Conservation (phyloP, 176 grass and related monocot species). For the Leersia perrieri region DNA sequence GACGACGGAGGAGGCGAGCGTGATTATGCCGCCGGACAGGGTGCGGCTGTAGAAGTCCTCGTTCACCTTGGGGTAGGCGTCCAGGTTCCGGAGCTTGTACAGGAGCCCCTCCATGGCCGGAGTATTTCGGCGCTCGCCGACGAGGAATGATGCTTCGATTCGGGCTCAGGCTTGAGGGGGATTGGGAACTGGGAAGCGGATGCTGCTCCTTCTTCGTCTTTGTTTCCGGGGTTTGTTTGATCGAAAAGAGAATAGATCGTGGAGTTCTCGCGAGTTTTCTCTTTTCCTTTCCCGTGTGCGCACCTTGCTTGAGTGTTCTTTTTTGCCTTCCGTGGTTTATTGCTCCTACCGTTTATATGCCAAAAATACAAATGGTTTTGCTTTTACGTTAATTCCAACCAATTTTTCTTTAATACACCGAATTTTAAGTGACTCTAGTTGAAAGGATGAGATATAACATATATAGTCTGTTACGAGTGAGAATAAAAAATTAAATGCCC, state of each 20-base stretch:
- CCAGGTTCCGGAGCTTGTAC: slow-evolving; percentile 72
- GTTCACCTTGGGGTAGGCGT: slow-evolving; percentile 90
- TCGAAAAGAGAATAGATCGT: slow-evolving; percentile 13
- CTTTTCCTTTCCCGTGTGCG: neutral
- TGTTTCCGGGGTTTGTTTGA: neutral
- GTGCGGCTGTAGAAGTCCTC: slow-evolving; percentile 95
- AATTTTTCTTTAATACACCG: too few species aligned
- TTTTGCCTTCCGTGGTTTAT: neutral
- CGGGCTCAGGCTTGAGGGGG: neutral
- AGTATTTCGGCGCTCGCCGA: slow-evolving; percentile 3
- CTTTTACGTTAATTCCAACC: too few species aligned
- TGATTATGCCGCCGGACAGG: slow-evolving; percentile 84
- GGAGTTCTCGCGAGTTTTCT: neutral
- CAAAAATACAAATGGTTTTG: too few species aligned
- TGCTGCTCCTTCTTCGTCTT: neutral
- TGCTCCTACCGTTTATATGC: too few species aligned
- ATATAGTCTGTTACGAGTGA: too few species aligned
- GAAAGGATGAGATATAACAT: too few species aligned
- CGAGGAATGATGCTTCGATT: neutral
- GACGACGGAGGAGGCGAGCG: slow-evolving; percentile 66
- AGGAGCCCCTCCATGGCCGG: slow-evolving; percentile 63
- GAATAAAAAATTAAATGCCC: too few species aligned
- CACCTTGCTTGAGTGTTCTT: neutral
- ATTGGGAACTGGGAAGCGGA: neutral
- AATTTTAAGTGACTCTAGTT: too few species aligned